Conservation (phyloP, 305 asterid genomes). For the Fraxinus sp. region DNA sequence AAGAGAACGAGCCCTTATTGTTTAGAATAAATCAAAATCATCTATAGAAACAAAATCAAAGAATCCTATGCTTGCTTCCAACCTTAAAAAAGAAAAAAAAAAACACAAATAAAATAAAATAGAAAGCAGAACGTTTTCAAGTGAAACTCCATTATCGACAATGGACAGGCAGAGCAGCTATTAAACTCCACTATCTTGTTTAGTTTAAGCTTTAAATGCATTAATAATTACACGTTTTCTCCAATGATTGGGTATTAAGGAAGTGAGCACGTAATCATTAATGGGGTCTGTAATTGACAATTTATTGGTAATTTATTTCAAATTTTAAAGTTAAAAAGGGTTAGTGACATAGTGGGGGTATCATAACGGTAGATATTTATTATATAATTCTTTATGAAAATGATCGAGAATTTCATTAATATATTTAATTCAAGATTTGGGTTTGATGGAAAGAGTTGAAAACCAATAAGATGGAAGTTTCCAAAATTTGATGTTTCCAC, state of each 20-base stretch:
- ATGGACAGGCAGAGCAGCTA: background rate
- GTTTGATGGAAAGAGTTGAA: slow-evolving; percentile 7
- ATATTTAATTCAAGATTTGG: background rate
- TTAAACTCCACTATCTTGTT: background rate
- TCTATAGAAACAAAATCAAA: background rate
- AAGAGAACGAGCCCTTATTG: background rate
- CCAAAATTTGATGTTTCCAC: background rate
- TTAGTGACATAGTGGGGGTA: slow-evolving; percentile 14
- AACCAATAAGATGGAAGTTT: slow-evolving; percentile 11
- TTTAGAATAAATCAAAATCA: background rate
- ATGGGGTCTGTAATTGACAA: slow-evolving; percentile 7
- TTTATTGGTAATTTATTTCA: slow-evolving; percentile 1
- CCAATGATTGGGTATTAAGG: slow-evolving; percentile 32
- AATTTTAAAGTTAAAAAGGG: background rate
- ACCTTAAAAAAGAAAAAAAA: background rate
- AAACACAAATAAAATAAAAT: background rate
- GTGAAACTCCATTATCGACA: slow-evolving; percentile 17
- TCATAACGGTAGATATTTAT: slow-evolving; percentile 16
- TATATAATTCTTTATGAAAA: background rate
- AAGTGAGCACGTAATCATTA: slow-evolving; percentile 30
- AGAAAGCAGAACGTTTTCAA: background rate
- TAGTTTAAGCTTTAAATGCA: slow-evolving; percentile 7
- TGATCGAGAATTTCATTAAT: slow-evolving; percentile 15
- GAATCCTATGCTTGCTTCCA: background rate
- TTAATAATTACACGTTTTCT: slow-evolving; percentile 27